These are phyloP conservation scores for Nitzschia palea DNA, from an alignment of 108 stramenopile species.

Conservation along the genomic window DNA sequence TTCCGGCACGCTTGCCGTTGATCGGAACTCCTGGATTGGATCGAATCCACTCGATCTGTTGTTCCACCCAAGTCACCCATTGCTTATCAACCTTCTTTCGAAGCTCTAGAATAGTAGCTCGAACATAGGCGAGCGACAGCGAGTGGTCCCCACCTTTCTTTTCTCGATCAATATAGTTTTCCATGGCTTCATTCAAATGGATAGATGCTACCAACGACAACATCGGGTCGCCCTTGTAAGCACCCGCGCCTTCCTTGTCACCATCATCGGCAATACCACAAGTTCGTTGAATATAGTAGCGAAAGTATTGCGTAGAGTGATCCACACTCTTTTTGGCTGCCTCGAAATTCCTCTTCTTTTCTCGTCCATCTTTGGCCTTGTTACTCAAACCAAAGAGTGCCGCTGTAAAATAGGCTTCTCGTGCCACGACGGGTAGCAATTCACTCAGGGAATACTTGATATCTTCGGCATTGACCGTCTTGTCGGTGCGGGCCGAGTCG, in stretches of 20 bases:
- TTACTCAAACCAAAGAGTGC: slow-evolving; percentile 81
- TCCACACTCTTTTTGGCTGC: slow-evolving; percentile 80
- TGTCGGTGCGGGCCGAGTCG: slow-evolving; percentile 43
- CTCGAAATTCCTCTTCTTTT: slow-evolving; percentile 90
- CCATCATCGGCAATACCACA: slow-evolving; percentile 73
- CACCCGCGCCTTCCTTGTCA: slow-evolving; percentile 44
- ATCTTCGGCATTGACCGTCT: slow-evolving; percentile 74
- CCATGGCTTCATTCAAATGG: slow-evolving; percentile 85
- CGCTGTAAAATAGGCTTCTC: slow-evolving; percentile 88
- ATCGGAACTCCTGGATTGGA: slow-evolving; percentile 78
- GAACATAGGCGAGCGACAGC: slow-evolving; percentile 81
- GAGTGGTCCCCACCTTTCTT: slow-evolving; percentile 90
- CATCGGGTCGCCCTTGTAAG: slow-evolving; percentile 70
- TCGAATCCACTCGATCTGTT: slow-evolving; percentile 86
- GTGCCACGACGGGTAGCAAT: slow-evolving; percentile 79
- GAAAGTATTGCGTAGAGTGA: slow-evolving; percentile 78
- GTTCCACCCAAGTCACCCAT: slow-evolving; percentile 88
- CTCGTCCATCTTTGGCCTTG: slow-evolving; percentile 79
- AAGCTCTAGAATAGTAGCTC: slow-evolving; percentile 83
- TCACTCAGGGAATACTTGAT: slow-evolving; percentile 72
- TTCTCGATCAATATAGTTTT: slow-evolving; percentile 84
- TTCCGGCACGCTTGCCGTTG: slow-evolving; percentile 85
- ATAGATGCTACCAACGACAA: slow-evolving; percentile 81
- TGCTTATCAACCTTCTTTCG: slow-evolving; percentile 86
- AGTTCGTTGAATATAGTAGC: slow-evolving; percentile 80